Evolutionary conservation across 441 rosid genomes (phyloP).

Genomic region (Erodium moschatum): DNA sequence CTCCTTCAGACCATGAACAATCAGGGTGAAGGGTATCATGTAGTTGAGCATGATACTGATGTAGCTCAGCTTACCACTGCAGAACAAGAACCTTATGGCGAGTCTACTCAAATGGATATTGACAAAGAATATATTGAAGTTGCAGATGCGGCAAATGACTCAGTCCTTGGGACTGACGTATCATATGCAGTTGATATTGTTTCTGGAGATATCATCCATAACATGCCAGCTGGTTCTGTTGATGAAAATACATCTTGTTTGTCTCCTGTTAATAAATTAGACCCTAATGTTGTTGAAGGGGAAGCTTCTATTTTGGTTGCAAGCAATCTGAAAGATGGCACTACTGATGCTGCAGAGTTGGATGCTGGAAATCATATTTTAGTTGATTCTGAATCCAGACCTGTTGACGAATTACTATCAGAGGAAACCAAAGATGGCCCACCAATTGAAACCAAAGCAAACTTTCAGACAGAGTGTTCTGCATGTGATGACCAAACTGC

Average conservation of each 20-base stretch:
- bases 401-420: conserved; percentile 28
- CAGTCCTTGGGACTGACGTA: conserved; percentile 23
- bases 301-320: conserved; percentile 25
- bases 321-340: conserved; percentile 26
- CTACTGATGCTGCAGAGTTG: conserved; percentile 32
- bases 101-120: conserved; percentile 38
- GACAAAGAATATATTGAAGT: conserved; percentile 32
- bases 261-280: conserved; percentile 28
- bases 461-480: conserved; percentile 28
- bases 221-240: conserved; percentile 3
- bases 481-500: conserved; percentile 32
- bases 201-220: conserved; percentile 22
- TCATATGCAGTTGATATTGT: conserved; percentile 18
- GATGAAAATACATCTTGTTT: not conserved
- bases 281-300: conserved; percentile 28
- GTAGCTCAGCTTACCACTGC: conserved; percentile 19
- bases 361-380: conserved; percentile 25
- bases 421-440: conserved; percentile 40
- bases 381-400: conserved; percentile 36
- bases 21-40: conserved; percentile 8
- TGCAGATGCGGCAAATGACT: conserved; percentile 35
- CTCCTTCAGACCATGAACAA: conserved; percentile 19
- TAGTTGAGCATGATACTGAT: conserved; percentile 19
- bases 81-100: conserved; percentile 36
- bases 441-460: conserved; percentile 29